Conservation (phyloP, 2,329 filamentous ascomycete genomes). For the Venturia asperata region DNA sequence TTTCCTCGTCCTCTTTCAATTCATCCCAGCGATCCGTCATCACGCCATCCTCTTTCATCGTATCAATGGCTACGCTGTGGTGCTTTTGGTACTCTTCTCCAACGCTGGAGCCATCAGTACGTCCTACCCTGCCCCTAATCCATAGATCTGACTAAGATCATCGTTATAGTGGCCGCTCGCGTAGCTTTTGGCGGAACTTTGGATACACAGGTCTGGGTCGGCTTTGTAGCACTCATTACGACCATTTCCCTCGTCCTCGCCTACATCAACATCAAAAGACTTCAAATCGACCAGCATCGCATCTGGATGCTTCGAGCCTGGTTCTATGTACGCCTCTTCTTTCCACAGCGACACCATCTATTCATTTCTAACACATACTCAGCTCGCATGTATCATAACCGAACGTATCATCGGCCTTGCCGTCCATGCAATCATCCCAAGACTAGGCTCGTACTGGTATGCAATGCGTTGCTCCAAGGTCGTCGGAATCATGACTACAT, state of each 20-base stretch:
- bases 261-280: slow-evolving; percentile 50
- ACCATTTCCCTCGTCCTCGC: slow-evolving; percentile 41
- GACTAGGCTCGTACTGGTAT: neutral
- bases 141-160: neutral
- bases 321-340: neutral
- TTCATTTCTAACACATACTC: neutral
- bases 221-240: slow-evolving; percentile 41
- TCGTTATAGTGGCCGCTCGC: slow-evolving; percentile 48
- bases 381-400: neutral
- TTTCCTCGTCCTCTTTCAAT: slow-evolving; percentile 37
- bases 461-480: slow-evolving; percentile 9
- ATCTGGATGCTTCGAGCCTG: slow-evolving; percentile 55
- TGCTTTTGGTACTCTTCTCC: slow-evolving; percentile 42
- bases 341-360: neutral
- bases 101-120: slow-evolving; percentile 33
- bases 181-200: slow-evolving; percentile 49
- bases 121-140: neutral
- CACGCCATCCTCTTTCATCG: slow-evolving; percentile 50
- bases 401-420: neutral
- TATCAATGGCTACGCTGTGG: slow-evolving; percentile 51
- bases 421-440: neutral
- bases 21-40: slow-evolving; percentile 40
- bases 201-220: slow-evolving; percentile 42
- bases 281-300: slow-evolving; percentile 57
- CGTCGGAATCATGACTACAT: neutral